phyloP scores from a whole-genome alignment of 1,284 basidiomycete species.

The Pholiota adiposa region DNA sequence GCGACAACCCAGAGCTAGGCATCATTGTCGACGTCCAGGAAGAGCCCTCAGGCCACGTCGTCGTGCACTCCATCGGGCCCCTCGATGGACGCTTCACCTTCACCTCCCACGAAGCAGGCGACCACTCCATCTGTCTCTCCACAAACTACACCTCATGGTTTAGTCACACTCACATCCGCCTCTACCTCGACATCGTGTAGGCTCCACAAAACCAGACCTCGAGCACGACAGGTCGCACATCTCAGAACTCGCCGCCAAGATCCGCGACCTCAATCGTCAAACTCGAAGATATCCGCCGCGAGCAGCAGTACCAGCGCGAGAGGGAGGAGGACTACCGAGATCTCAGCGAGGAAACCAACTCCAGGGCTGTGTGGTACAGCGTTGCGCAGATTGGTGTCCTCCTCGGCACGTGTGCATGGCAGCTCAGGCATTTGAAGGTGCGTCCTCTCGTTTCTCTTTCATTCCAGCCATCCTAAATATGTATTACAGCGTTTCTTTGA shows the following conservation, averaged over 20 bases:
- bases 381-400: constrained; percentile 86
- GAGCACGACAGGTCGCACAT: constrained; percentile 89
- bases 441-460: constrained; percentile 29
- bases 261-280: constrained; percentile 93
- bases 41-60: constrained; percentile 72
- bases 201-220: constrained; percentile 79
- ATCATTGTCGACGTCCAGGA: constrained; percentile 94
- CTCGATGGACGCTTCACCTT: constrained; percentile 95
- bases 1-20: constrained; percentile 78
- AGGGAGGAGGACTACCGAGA: constrained; percentile 91
- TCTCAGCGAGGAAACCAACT: constrained; percentile 88
- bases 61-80: constrained; percentile 89
- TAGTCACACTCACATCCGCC: constrained; percentile 85
- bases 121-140: constrained; percentile 95
- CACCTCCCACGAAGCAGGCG: constrained; percentile 94
- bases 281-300: constrained; percentile 89
- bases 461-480: constrained; percentile 13
- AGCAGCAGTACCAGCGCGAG: constrained; percentile 98
- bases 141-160: constrained; percentile 90
- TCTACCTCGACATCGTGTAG: constrained; percentile 96
- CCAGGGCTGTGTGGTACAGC: constrained; percentile 92
- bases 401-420: constrained; percentile 89
- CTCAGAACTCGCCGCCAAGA: constrained; percentile 82
- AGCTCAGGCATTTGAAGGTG: constrained; percentile 90
- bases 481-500: constrained; percentile 79